These are phyloP conservation scores for Bidens hawaiensis DNA, from an alignment of 140 eudicot genomes.

Conservation along the genomic window DNA sequence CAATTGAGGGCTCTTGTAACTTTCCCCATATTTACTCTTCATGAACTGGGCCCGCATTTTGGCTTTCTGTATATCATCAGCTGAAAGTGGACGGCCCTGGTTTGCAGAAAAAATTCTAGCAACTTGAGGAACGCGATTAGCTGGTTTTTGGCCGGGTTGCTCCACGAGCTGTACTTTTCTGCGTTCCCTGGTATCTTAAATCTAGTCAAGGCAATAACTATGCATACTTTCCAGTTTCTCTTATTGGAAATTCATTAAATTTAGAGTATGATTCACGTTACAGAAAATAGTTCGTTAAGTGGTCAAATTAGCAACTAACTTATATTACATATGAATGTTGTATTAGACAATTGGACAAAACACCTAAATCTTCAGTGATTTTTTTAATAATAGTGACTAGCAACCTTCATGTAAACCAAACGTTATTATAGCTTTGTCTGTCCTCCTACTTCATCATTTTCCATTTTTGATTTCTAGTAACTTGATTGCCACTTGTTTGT, in stretches of 20 bases:
- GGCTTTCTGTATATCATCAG: conserved; percentile 96
- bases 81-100: conserved; percentile 95
- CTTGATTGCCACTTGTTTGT: neutral
- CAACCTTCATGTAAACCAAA: neutral
- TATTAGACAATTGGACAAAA: neutral
- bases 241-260: neutral
- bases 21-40: conserved; percentile 67
- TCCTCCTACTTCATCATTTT: neutral
- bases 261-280: neutral
- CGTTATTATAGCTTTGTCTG: neutral
- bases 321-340: too few species aligned
- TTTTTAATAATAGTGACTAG: too few species aligned
- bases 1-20: conserved; percentile 24
- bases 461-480: neutral
- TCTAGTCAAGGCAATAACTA: conserved; percentile 47
- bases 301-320: neutral
- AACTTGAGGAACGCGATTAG: conserved; percentile 53
- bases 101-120: conserved; percentile 43
- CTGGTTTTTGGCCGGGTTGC: conserved; percentile 80
- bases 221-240: neutral
- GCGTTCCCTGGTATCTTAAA: conserved; percentile 67
- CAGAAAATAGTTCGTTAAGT: neutral
- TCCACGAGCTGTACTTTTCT: conserved; percentile 92
- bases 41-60: conserved; percentile 87
- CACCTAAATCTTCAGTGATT: conserved; percentile 1